phyloP scores from a whole-genome alignment of 257 asterid genomes.

The Lavandula angustifolia region DNA sequence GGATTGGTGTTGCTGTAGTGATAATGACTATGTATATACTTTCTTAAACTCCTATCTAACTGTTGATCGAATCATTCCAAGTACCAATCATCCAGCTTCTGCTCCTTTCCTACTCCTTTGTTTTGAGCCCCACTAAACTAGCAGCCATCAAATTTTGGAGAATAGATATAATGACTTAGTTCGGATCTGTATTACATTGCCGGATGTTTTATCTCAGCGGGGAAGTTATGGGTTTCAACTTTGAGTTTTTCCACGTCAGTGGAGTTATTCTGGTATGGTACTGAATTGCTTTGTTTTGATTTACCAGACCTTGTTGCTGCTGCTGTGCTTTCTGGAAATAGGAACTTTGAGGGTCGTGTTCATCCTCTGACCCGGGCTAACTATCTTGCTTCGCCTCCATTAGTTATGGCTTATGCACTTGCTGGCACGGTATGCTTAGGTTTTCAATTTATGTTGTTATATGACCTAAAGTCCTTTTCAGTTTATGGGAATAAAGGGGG shows the following conservation, averaged over 20 bases:
- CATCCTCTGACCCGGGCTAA: slow-evolving; percentile 93
- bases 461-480: background rate
- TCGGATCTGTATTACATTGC: slow-evolving; percentile 7
- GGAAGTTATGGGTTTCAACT: background rate
- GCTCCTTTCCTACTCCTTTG: background rate
- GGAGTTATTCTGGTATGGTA: background rate
- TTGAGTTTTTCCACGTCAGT: background rate
- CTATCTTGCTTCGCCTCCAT: slow-evolving; percentile 87
- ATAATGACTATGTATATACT: background rate
- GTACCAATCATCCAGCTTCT: background rate
- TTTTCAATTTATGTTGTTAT: background rate
- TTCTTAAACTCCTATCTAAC: background rate
- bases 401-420: slow-evolving; percentile 91
- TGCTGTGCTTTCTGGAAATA: slow-evolving; percentile 90
- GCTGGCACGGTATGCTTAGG: slow-evolving; percentile 80
- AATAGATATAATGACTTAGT: background rate
- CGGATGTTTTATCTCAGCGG: background rate
- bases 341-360: slow-evolving; percentile 94
- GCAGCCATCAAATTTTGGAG: background rate
- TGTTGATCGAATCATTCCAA: background rate
- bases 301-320: slow-evolving; percentile 79
- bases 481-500: background rate
- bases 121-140: background rate
- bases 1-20: background rate
- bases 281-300: slow-evolving; percentile 24